These are phyloP conservation scores for Amanita thiersii DNA, from an alignment of 768 basidiomycete species.

Conservation along the genomic window DNA sequence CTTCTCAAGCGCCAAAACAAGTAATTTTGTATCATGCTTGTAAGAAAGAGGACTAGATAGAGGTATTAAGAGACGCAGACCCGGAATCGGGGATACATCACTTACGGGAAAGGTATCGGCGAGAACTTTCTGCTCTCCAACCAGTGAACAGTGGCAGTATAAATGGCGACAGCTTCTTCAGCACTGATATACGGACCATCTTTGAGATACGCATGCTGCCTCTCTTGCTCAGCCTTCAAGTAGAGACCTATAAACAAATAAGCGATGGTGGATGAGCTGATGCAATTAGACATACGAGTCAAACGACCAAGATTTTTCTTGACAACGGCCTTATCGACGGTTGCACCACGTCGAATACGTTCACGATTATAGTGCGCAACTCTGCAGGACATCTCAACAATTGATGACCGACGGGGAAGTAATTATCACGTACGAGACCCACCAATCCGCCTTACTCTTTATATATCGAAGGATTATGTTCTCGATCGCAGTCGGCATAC, in stretches of 20 bases:
- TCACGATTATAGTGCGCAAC: conserved; percentile 98
- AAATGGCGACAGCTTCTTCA: conserved; percentile 97
- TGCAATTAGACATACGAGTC: conserved; percentile 55
- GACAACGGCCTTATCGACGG: conserved; percentile 96
- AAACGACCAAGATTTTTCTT: conserved; percentile 99
- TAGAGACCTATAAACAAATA: conserved; percentile 55
- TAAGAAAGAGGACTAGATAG: conserved; percentile 77
- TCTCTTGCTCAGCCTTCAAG: conserved; percentile 97
- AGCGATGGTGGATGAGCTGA: conserved; percentile 1
- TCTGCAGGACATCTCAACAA: conserved; percentile 23
- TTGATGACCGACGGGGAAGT: conserved; percentile 2
- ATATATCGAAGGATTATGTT: conserved; percentile 98
- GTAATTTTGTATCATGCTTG: conserved; percentile 97
- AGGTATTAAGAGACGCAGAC: background rate
- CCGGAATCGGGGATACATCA: conserved; percentile 7
- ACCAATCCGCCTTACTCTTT: conserved; percentile 99
- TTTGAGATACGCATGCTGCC: conserved; percentile 97
- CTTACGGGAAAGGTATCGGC: conserved; percentile 96
- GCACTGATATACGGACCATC: conserved; percentile 99
- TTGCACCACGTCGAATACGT: conserved; percentile 93
- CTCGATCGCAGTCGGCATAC: conserved; percentile 99
- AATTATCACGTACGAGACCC: conserved; percentile 64
- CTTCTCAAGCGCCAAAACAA: conserved; percentile 95
- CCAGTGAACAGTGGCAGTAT: conserved; percentile 99
- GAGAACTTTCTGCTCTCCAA: conserved; percentile 96